Conservation (phyloP, 768 basidiomycete genomes). For the Lactarius pseudohatsudake region DNA sequence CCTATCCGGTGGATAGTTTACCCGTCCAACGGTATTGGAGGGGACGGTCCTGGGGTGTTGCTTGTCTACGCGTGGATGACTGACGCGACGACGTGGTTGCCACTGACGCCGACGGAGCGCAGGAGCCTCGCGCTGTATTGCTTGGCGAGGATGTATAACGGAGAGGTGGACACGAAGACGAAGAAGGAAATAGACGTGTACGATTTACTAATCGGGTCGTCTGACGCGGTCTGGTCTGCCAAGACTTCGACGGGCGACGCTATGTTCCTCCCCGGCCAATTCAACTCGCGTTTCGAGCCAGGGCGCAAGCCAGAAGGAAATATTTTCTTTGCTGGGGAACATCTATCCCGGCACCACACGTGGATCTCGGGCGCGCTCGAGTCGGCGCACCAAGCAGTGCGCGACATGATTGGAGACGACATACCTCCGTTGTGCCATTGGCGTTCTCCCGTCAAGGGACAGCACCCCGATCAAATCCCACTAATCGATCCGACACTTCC, state of each 20-base stretch:
- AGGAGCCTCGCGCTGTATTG: conserved; percentile 29
- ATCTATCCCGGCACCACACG: conserved; percentile 34
- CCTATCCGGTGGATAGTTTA: conserved; percentile 29
- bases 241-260: conserved; percentile 33
- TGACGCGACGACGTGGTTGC: conserved; percentile 29
- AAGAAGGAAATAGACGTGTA: conserved; percentile 25
- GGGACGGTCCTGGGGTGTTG: conserved; percentile 32
- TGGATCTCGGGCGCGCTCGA: conserved; percentile 35
- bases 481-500: not conserved
- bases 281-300: conserved; percentile 29
- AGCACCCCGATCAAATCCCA: not conserved
- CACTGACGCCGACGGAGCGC: conserved; percentile 29
- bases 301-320: conserved; percentile 31
- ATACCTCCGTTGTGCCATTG: not conserved
- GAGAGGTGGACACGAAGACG: conserved; percentile 15
- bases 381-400: conserved; percentile 9
- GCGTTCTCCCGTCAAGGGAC: not conserved
- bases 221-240: conserved; percentile 32
- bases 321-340: conserved; percentile 34
- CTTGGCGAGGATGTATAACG: conserved; percentile 29
- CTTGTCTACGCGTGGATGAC: conserved; percentile 34
- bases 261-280: conserved; percentile 36
- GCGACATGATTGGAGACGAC: not conserved
- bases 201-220: conserved; percentile 29
- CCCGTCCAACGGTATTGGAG: conserved; percentile 25